Evolutionary conservation across 345 rosid genomes (phyloP).

Genomic region (Syzygium aromaticum): DNA sequence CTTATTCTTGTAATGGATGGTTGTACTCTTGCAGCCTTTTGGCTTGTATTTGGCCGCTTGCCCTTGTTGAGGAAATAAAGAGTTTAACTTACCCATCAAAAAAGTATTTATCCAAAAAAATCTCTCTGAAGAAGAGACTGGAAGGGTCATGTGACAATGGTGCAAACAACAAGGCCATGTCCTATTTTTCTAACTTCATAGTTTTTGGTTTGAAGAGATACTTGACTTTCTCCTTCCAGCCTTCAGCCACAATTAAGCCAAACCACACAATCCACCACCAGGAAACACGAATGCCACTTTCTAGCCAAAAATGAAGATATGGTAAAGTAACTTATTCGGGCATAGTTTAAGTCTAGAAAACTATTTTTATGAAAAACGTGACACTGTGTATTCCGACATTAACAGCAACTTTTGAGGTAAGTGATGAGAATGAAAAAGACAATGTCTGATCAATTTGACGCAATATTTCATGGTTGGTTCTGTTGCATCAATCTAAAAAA

Average conservation of each 20-base stretch:
- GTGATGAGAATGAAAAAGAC: not conserved
- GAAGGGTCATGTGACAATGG: not conserved
- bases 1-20: too few relatives aligned
- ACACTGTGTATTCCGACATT: not conserved
- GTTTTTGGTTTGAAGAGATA: not conserved
- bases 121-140: not conserved
- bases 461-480: not conserved
- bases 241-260: not conserved
- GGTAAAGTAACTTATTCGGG: not conserved
- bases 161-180: not conserved
- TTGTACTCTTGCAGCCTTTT: too few relatives aligned
- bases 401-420: not conserved
- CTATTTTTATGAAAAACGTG: not conserved
- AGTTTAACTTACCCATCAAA: too few relatives aligned
- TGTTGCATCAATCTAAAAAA: not conserved
- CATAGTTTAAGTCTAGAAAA: not conserved
- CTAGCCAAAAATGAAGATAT: not conserved
- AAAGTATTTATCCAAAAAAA: too few relatives aligned
- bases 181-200: not conserved
- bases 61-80: too few relatives aligned
- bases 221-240: not conserved
- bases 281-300: not conserved
- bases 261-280: not conserved
- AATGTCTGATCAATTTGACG: not conserved
- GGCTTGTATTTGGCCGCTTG: too few relatives aligned